Evolutionary conservation across 805 yeast genomes (phyloP), one percentile per base, ranked within the genome.

Genomic region (Hanseniaspora mollemarum): DNA sequence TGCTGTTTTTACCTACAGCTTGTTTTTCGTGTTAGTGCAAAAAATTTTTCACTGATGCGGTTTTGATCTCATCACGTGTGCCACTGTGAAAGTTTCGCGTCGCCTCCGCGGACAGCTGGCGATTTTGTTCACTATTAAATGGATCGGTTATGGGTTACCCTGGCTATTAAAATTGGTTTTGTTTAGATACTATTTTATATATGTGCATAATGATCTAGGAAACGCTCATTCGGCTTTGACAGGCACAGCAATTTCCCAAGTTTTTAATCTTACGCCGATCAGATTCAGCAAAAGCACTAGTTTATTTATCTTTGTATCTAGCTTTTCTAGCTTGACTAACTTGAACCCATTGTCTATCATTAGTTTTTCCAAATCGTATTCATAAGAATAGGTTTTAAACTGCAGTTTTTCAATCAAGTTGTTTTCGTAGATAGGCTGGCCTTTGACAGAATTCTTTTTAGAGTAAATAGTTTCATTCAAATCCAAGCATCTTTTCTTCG

Each of bases 401-500:
- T 22, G 40, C 18, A 48, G 18, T 3, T 19, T 31, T 9, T 48
- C 43, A 12, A 48, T 48, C 9, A 48, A 19, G 7, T 40, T 35
- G 21, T 48, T 40, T 21, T 43, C 51, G 24, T 48, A 40, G 0
- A 48, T 22, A 3, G 35, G 15, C 35, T 48, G 51, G 2, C 51
- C 51, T 8, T 26, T 48, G 22, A 48, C 36, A 28, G 24, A 16
- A 26, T 48, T 48, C 15, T 29, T 33, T n/a, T 40, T 48, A 3
- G 36, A 43, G 36, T 48, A 48, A 15, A 48, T 26, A 4, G 51
- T 29, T 18, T 48, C 51, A 9, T 48, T 48, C 31, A 65, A 53
- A 19, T 55, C 61, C 44, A 69, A 66, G 15, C 78, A 68, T 60
- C 79, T 73, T 19, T 65, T 55, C 54, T 73, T 66, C 5, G 80